Percentiles rank a stretch among this genome's conserved stretches.
Conservation (phyloP, 2,329 filamentous ascomycete species). For the Aspergillus nomiae region DNA sequence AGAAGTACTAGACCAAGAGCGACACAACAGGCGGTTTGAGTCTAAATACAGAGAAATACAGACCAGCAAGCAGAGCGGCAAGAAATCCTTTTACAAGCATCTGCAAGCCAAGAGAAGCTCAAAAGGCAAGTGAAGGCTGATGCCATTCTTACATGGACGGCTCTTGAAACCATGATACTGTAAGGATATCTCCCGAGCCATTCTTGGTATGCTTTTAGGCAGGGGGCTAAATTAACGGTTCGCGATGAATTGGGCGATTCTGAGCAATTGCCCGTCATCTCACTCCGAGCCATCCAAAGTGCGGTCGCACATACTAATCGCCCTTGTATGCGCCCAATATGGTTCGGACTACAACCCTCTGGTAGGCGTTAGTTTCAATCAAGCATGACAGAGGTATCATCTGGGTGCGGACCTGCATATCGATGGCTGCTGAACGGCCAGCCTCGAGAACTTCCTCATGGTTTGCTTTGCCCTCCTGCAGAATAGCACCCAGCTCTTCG, state of each 20-base stretch:
- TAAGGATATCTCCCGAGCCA: background rate
- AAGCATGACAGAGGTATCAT: background rate
- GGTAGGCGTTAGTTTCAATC: constrained; percentile 21
- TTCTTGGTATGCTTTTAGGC: background rate
- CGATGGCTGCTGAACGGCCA: constrained; percentile 60
- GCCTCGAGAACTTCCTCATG: constrained; percentile 68
- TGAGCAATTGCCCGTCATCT: too few relatives aligned
- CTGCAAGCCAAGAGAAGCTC: constrained; percentile 61
- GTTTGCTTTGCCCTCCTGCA: constrained; percentile 62
- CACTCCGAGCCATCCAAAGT: background rate
- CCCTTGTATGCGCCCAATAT: constrained; percentile 32
- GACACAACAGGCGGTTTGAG: constrained; percentile 72
- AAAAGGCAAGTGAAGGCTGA: constrained; percentile 7
- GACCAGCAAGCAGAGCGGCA: constrained; percentile 77
- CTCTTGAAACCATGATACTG: background rate
- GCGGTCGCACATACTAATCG: background rate
- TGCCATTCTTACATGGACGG: background rate
- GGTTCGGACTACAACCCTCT: constrained; percentile 41
- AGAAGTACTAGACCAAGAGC: constrained; percentile 72
- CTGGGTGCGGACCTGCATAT: constrained; percentile 58
- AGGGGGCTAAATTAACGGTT: background rate
- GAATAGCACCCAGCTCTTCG: constrained; percentile 55
- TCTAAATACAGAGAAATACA: constrained; percentile 87
- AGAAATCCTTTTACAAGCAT: constrained; percentile 85
- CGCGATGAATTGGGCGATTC: background rate